Evolutionary conservation across 1,284 basidiomycete species (phyloP), one percentile per base, ranked within the genome.

Genomic region (Sparassis latifolia): DNA sequence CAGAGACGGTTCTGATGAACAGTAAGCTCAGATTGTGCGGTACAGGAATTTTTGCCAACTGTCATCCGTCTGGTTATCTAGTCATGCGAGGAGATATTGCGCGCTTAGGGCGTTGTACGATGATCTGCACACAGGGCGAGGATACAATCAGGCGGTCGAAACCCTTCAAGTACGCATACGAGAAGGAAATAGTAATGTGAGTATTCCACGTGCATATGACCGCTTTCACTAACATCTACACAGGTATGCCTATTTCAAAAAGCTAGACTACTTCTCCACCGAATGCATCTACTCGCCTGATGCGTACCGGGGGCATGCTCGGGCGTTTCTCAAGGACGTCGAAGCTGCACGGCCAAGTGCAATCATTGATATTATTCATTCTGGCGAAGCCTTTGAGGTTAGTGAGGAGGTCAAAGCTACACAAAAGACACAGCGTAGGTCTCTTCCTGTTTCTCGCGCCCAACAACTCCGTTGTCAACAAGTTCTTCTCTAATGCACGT

Each of bases 281-380:
- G 96, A 99, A 66, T 99, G 96, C 67, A 98, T 98, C 62, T 99
- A 99, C 69, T 97, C 94, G 2, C 97, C 97, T 3, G 92, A 95
- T 60, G 97, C 96, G 2, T 99, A 99, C 66, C 86, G 96, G 20
- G 97, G 97, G 0, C 94, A 98, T 65, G 95, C 97, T 0, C 78
- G 96, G 42, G 84, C 84, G 0, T 97, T 98, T 62, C 79, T 99
- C 42, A 99, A 99, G 68, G 93, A 98, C 58, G 78, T 99, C 10
- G 96, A 99, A 71, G 89, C 88, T 0, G 86, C 95, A 35, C 79
- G 96, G 20, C 94, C 97, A 0, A 92, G 88, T 59, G 90, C 92
- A 2, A 97, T 99, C 56, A 91, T 99, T 52, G 96, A 99, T 65
- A 97, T 99, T 55, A 97, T 99, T 47, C 91, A 97, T 63, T 95